Base-by-base conservation (phyloP, 345 rosid genomes). In the Clarkia xantiana region DNA sequence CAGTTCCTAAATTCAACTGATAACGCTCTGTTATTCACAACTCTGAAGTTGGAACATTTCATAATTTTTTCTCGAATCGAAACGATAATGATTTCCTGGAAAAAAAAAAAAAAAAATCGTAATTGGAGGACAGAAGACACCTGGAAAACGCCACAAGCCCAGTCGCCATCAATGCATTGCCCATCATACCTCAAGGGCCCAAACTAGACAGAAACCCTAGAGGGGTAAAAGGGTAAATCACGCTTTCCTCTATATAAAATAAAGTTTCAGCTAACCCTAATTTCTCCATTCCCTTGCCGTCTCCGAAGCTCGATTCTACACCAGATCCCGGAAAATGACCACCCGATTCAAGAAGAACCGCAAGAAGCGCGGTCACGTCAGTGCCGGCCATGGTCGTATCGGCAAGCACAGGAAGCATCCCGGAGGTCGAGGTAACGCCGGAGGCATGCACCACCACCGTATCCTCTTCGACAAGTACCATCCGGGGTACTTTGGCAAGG, bases 391-490 rank as follows among this genome's bases (percentile, higher is more conserved):
- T 17, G 76, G 76, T 4, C 76, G 76, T 34, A 61, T 71, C 49
- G 76, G 76, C 7, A 71, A 71, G 67, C 76, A 71, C 65, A 18
- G 76, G 36, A 71, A 71, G 63, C 76, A 71, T 20, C 76, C 76
- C 1, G 76, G 76, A 38, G 76, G 76, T 2, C 64, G 76, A 4
- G 76, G 76, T 54, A 71, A 71, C 60, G 73, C 76, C 20, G 76
- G 76, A 43, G 73, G 76, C 40, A 60, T 71, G 76, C 76, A 71
- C 62, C 76, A 71, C 60, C 76, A 71, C 60, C 44, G 76, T 42
- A 71, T 71, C 62, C 67, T 71, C 59, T 71, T 71, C 65, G 76
- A 71, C 65, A 71, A 71, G 65, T 71, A 67, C 62, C 76, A 71
- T 19, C 76, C 76, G 1, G 72, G 76, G 6, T 71, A 67, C 57